phyloP scores from a whole-genome alignment of 305 asterid genomes.

The Fraxinus nigra region DNA sequence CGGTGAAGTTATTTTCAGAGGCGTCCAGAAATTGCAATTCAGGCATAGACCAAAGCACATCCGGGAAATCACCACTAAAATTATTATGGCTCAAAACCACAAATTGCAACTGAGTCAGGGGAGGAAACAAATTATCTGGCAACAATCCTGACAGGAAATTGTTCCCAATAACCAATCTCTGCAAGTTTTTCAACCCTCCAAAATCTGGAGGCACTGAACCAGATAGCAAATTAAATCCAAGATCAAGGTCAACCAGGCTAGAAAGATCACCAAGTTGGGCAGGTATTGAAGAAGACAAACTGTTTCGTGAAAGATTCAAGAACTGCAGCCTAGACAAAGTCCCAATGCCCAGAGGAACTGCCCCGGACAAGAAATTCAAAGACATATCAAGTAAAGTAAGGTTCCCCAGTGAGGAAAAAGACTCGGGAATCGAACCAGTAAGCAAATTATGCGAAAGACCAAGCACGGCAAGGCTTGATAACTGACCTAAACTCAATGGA shows the following conservation, averaged over 20 bases:
- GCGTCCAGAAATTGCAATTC: slow-evolving; percentile 38
- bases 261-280: slow-evolving; percentile 67
- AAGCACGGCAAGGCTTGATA: slow-evolving; percentile 35
- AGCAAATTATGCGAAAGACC: slow-evolving; percentile 43
- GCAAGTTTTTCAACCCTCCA: slow-evolving; percentile 53
- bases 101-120: slow-evolving; percentile 30
- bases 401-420: slow-evolving; percentile 34
- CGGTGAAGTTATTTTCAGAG: slow-evolving; percentile 45
- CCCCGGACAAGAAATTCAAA: slow-evolving; percentile 43
- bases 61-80: slow-evolving; percentile 36
- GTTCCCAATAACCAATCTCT: slow-evolving; percentile 40
- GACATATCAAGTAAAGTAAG: slow-evolving; percentile 53
- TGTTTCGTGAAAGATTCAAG: slow-evolving; percentile 75
- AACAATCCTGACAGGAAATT: slow-evolving; percentile 49
- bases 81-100: slow-evolving; percentile 34
- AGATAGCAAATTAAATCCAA: slow-evolving; percentile 61
- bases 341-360: slow-evolving; percentile 50
- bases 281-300: slow-evolving; percentile 68
- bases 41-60: slow-evolving; percentile 39
- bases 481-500: slow-evolving; percentile 41
- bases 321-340: slow-evolving; percentile 42
- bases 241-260: slow-evolving; percentile 69
- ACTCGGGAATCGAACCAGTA: slow-evolving; percentile 42
- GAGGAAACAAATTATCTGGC: slow-evolving; percentile 44
- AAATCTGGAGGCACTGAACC: slow-evolving; percentile 58